Evolutionary conservation across 179 eudicot genomes (phyloP).

Genomic region (Carnegiea gigantea): DNA sequence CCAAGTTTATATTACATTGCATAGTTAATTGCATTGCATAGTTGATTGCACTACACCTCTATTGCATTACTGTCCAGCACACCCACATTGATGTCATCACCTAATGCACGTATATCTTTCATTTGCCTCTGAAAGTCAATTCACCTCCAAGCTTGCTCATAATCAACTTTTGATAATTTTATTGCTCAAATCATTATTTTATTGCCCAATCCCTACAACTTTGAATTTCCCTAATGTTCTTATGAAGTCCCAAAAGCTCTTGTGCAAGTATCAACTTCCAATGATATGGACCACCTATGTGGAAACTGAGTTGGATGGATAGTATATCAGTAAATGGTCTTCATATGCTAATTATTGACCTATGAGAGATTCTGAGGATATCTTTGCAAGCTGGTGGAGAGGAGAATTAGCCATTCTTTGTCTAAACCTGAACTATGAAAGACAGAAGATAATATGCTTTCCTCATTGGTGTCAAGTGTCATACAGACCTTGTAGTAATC

Average conservation of each 20-base stretch:
- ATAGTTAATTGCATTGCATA: too few relatives aligned
- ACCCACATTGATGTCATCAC: background rate
- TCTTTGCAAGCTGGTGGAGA: background rate
- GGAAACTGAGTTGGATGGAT: background rate
- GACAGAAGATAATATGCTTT: background rate
- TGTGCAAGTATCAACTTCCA: background rate
- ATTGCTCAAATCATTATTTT: background rate
- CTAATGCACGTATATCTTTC: background rate
- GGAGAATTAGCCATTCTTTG: background rate
- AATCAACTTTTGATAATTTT: background rate
- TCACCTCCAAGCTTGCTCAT: background rate
- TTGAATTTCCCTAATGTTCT: background rate
- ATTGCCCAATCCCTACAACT: background rate
- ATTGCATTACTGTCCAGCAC: too few relatives aligned
- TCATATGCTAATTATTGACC: background rate
- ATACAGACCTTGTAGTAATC: background rate
- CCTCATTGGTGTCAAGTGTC: background rate
- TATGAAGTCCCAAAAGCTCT: background rate
- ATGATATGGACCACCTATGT: background rate
- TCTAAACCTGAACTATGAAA: background rate
- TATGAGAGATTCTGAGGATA: background rate
- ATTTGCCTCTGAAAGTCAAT: slow-evolving; percentile 1
- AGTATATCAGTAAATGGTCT: background rate
- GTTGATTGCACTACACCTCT: too few relatives aligned
- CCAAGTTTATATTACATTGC: too few relatives aligned